Evolutionary conservation across 345 rosid genomes (phyloP), one percentile per base, ranked within the genome.

Genomic region (Pistacia vera): DNA sequence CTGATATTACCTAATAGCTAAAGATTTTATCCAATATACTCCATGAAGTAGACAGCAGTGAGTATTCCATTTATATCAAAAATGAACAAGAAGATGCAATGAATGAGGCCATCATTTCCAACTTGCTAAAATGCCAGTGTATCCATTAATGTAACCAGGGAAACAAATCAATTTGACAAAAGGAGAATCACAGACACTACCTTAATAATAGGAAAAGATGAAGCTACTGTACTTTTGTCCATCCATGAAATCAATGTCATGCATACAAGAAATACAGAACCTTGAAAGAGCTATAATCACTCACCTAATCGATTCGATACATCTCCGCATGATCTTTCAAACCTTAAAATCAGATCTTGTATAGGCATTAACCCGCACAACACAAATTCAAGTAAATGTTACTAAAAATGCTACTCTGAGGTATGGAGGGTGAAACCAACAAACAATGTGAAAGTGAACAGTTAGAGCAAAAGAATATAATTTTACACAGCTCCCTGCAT

Each of bases 271-370:
- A 51, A 51, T 51, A 51, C 4, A 14, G 18, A 54, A 7, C 44
- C 25, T 18, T 44, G 11, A 8, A 44, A 66, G 54, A 41, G 11
- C 4, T n/a, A 51, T 60, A 55, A 55, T 38, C 46, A 84, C 81
- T 8, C n/a, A 92, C 99, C 98, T 90, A 63, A 96, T 90, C 33
- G 92, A 88, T 84, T 90, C 96, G 98, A 93, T 80, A 91, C 91
- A 71, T 87, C 66, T 63, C 99, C 86, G 84, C 99, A 96, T 44
- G 88, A 80, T 70, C 76, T 86, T 85, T 96, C 99, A 86, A 96
- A 93, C 83, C 84, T 81, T 75, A 90, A 78, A 83, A 96, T 93
- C 70, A 96, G 89, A 83, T 89, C 93, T 63, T 95, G 91, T 82
- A 93, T 89, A 55, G 93, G 78, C 85, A 96, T 96, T 82, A 96